Percentiles rank a stretch among this genome's conserved stretches.
Conservation (phyloP, 306 rosid genomes). For the Cucumis melo region DNA sequence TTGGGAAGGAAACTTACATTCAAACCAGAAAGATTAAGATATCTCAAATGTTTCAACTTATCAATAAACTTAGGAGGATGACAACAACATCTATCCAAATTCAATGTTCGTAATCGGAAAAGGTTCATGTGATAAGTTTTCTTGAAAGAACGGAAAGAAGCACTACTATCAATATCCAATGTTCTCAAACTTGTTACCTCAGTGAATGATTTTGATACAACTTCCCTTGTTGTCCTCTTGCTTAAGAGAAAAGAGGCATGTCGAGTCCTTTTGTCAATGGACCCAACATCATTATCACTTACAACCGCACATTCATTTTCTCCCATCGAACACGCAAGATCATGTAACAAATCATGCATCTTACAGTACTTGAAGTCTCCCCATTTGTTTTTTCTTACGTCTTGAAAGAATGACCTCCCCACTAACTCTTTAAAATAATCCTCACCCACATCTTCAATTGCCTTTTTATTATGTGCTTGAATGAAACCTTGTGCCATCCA, state of each 20-base stretch:
- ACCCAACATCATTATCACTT: not conserved
- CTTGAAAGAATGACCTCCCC: not conserved
- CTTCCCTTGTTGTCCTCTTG: too few species aligned
- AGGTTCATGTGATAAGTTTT: too few species aligned
- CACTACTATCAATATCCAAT: not conserved
- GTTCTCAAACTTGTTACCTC: conserved; percentile 2
- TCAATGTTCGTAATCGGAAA: conserved; percentile 11
- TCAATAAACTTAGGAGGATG: too few species aligned
- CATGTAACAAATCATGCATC: not conserved
- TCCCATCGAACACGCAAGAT: not conserved
- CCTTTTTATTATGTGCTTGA: not conserved
- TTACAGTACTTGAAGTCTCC: not conserved
- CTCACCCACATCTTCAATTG: not conserved
- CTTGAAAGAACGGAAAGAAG: too few species aligned
- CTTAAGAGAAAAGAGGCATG: not conserved
- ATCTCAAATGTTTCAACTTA: not conserved
- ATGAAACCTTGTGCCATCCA: conserved; percentile 27
- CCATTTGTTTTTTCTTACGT: not conserved
- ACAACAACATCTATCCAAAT: not conserved
- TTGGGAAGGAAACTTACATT: not conserved
- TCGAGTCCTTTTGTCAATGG: not conserved
- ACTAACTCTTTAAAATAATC: not conserved
- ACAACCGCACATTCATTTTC: not conserved
- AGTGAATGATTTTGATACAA: too few species aligned
- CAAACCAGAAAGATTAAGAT: too few species aligned